Evolutionary conservation across 1,284 basidiomycete species (phyloP), one percentile per base, ranked within the genome.

Genomic region (Melanopsichium pennsylvanicum): DNA sequence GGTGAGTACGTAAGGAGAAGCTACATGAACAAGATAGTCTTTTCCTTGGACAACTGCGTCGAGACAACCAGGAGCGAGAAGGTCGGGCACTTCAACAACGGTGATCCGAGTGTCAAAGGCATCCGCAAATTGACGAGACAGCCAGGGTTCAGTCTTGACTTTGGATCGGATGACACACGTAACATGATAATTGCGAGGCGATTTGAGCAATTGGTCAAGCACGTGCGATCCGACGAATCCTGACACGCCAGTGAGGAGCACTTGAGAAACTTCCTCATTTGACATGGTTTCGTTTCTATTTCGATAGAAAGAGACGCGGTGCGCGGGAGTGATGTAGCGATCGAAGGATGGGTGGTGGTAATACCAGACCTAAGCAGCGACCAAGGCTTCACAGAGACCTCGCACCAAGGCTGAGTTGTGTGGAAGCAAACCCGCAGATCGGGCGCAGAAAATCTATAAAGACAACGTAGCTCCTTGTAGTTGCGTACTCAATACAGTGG

Each of bases 171-270:
- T 58, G 6, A 63, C 56, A 23, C 59, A 62, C 16, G 55, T 63
- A 26, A 69, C 51, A 23, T 51, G 45, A 34, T 70, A 64, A 48
- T 63, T 52, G 51, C 45, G 47, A n/a, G 33, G 16, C 21, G 66
- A 62, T 27, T 54, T 48, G 37, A 70, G 66, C 6, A 70, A 44
- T 26, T 63, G 39, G 25, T 64, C 51, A 13, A 70, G 56, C 5
- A 70, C 60, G 38, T 70, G 60, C 27, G 60, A 63, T 13, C 66
- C 66, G 3, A 70, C 66, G 19, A 70, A 70, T 37, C 66, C 66
- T 4, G 66, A 63, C 11, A 59, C 66, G n/a, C 66, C 66, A 3
- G 66, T 70, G 21, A 70, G 48, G 1, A 70, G 66, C 16, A 70
- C 56, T 13, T 47, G 44, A 5, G 58, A 54, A 5, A 39, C 37